A percentile compares a stretch with the other conserved stretches of the same genome.
These are phyloP conservation scores for Blattamonas nauphoetae DNA, from an alignment of 78 protist genomes.

Conservation along the genomic window DNA sequence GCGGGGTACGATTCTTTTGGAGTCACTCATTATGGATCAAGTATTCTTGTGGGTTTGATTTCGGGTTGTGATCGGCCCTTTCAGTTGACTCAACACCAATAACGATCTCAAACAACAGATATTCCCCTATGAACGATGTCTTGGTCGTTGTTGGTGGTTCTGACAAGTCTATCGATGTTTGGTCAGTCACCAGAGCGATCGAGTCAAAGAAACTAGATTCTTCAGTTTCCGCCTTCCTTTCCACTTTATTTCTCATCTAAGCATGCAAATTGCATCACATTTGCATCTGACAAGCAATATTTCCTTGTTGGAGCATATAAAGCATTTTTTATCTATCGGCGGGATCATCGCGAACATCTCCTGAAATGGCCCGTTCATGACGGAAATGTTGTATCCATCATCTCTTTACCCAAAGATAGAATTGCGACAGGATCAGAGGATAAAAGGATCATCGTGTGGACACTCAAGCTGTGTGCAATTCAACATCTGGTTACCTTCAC, in stretches of 20 bases:
- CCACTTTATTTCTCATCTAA: background rate
- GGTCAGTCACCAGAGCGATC: background rate
- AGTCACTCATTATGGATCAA: no score
- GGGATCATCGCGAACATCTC: background rate
- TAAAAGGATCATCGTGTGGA: background rate
- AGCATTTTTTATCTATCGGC: background rate
- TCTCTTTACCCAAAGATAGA: background rate
- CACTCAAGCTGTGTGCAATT: background rate
- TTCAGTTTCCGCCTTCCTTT: background rate
- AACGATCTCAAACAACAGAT: no score
- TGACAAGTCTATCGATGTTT: background rate
- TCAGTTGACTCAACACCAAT: no score
- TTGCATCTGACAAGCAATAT: background rate
- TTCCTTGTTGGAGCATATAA: background rate
- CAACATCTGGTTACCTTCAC: no score
- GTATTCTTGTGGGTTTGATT: no score
- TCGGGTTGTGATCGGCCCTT: no score
- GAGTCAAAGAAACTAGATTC: background rate
- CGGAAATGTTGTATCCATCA: background rate
- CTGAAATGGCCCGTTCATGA: background rate
- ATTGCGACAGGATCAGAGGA: background rate
- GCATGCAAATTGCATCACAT: background rate
- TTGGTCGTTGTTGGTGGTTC: background rate
- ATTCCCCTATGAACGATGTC: background rate
- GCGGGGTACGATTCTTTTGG: no score